phyloP scores from a whole-genome alignment of 2,329 filamentous ascomycete genomes.

The Venturia pyrina region DNA sequence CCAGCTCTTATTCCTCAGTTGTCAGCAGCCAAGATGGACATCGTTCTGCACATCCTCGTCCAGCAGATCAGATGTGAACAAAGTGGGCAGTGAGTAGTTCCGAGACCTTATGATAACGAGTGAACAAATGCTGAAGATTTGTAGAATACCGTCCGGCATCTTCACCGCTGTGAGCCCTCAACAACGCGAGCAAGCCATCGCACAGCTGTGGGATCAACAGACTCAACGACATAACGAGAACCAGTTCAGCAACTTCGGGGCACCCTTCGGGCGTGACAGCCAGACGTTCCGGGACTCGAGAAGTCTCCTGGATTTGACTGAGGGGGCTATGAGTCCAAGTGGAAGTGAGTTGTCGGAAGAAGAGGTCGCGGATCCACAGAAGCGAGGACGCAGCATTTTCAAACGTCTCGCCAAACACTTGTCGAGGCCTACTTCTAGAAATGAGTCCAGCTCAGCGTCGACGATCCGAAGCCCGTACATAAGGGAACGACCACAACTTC shows the following conservation, averaged over 20 bases:
- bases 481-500: not conserved
- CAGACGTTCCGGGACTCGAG: not conserved
- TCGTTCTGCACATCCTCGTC: constrained; percentile 6
- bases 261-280: not conserved
- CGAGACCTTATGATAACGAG: not conserved
- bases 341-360: constrained; percentile 3
- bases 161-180: not conserved
- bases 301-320: not conserved
- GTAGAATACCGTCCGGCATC: not conserved
- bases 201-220: constrained; percentile 1
- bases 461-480: not conserved
- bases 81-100: not conserved
- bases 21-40: constrained; percentile 5
- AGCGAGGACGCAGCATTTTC: constrained; percentile 6
- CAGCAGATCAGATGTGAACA: not conserved
- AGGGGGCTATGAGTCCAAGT: not conserved
- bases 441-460: not conserved
- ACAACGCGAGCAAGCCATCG: not conserved
- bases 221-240: not conserved
- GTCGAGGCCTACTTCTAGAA: not conserved
- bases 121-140: not conserved
- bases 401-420: not conserved
- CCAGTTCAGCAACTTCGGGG: not conserved
- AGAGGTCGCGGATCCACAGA: not conserved
- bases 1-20: not conserved